Base-by-base conservation (phyloP, 2,329 filamentous ascomycete genomes). In the Penicillium sp. region DNA sequence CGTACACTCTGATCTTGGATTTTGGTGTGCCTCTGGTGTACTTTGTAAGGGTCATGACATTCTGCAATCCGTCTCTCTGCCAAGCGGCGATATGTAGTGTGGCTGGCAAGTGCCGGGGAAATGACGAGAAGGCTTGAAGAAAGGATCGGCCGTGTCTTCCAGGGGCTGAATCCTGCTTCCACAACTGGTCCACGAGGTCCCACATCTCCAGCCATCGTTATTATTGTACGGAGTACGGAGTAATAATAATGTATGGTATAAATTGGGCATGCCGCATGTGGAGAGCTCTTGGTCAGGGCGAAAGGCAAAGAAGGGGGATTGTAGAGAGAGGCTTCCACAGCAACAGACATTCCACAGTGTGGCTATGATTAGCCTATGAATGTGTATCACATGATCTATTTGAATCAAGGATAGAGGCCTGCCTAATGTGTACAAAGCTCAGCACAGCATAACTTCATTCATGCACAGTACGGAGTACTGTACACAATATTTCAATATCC, bases 41-140 rank as follows among this genome's bases (percentile, higher is more conserved):
- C 13, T 22, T 8, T 22, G 27, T 28, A 19, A 27, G 16, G 14
- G 7, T n/a, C 22, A 30, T n/a, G 6, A n/a, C 14, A 13, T 14
- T 2, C 14, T 14, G 14, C 1, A 37, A 28, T 25, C 22, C 4
- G 13, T 34, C 13, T 38, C 16, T 22, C 27, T 10, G 37, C 44
- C 43, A 50, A 52, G 46, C 16, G 30, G 44, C 36, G 33, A 34
- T 16, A 22, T 22, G 19, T 22, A 36, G 31, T n/a, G 46, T 50
- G 31, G 36, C 50, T 25, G 33, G 30, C 50, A 19, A 37, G 47
- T 42, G 51, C 28, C 38, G 44, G 49, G 54, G 39, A 25, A 13
- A 54, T 59, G 56, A 57, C 56, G 54, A 56, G 40, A 48, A 37
- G 53, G 50, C 49, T 49, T 34, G 47, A 45, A 46, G 38, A 43